Percentiles rank a stretch among this genome's conserved stretches.
These are phyloP conservation scores for Globisporangium polare DNA, from an alignment of 352 stramenopile genomes.

Conservation along the genomic window DNA sequence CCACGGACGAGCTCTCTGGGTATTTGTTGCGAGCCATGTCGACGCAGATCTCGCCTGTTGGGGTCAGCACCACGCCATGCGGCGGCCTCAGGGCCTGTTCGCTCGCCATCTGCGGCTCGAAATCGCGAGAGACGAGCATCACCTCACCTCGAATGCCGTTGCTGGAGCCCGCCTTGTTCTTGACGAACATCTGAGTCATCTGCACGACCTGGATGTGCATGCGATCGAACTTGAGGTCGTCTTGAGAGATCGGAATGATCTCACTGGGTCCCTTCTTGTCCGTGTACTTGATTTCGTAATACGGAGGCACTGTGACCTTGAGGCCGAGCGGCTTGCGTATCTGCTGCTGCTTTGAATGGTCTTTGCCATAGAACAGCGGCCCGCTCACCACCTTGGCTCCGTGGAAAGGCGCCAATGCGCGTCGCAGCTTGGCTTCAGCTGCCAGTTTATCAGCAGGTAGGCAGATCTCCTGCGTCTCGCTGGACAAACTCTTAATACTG, in stretches of 20 bases:
- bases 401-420: conserved; percentile 30
- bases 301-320: conserved; percentile 4
- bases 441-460: conserved; percentile 39
- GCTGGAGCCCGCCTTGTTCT: conserved; percentile 23
- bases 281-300: conserved; percentile 20
- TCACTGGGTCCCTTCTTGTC: conserved; percentile 18
- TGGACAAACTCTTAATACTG: conserved; percentile 26
- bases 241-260: conserved; percentile 13
- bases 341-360: conserved; percentile 18
- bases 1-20: conserved; percentile 25
- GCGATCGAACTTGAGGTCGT: conserved; percentile 44
- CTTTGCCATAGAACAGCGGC: conserved; percentile 1
- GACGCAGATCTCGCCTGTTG: conserved; percentile 39
- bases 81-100: conserved; percentile 26
- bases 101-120: conserved; percentile 18
- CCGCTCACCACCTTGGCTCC: conserved; percentile 24
- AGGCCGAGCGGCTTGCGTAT: conserved; percentile 8
- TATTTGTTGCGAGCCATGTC: conserved; percentile 26
- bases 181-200: conserved; percentile 43
- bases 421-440: conserved; percentile 41
- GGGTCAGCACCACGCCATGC: conserved; percentile 36
- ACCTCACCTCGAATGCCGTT: conserved; percentile 37
- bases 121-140: conserved; percentile 48
- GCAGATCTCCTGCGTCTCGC: conserved; percentile 34
- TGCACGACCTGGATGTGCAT: conserved; percentile 42